A percentile compares a stretch with the other conserved stretches of the same genome.
phyloP scores from a whole-genome alignment of 257 asterid genomes.

The Solanum etuberosum region DNA sequence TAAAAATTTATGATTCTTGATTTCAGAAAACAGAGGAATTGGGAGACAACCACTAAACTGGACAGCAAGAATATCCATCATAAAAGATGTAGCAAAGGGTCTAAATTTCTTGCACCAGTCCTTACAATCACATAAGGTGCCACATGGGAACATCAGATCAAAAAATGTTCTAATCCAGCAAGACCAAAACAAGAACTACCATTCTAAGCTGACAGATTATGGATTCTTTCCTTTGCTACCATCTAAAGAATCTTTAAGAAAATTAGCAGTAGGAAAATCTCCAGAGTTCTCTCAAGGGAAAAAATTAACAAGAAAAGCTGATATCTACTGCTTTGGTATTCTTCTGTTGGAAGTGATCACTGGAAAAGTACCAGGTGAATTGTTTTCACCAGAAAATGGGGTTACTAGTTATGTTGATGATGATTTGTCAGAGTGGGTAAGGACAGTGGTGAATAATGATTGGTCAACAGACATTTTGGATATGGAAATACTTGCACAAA shows the following conservation, averaged over 20 bases:
- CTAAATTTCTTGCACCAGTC: constrained; percentile 35
- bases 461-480: constrained; percentile 79
- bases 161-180: constrained; percentile 33
- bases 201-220: constrained; percentile 52
- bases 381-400: neutral
- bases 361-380: constrained; percentile 26
- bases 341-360: constrained; percentile 51
- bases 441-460: constrained; percentile 30
- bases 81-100: constrained; percentile 45
- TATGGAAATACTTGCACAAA: constrained; percentile 43
- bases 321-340: constrained; percentile 61
- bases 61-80: constrained; percentile 41
- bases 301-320: constrained; percentile 42
- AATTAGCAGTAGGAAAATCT: constrained; percentile 31
- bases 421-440: constrained; percentile 59
- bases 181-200: neutral
- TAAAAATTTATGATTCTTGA: neutral
- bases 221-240: constrained; percentile 38
- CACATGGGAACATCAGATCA: constrained; percentile 67
- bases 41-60: constrained; percentile 39
- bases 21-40: constrained; percentile 39
- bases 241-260: constrained; percentile 10
- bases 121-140: constrained; percentile 25
- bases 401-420: neutral
- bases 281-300: constrained; percentile 39